A percentile compares a stretch with the other conserved stretches of the same genome.
Conservation (phyloP, 192 early-diverging fungal species). For the Mortierella alpina region DNA sequence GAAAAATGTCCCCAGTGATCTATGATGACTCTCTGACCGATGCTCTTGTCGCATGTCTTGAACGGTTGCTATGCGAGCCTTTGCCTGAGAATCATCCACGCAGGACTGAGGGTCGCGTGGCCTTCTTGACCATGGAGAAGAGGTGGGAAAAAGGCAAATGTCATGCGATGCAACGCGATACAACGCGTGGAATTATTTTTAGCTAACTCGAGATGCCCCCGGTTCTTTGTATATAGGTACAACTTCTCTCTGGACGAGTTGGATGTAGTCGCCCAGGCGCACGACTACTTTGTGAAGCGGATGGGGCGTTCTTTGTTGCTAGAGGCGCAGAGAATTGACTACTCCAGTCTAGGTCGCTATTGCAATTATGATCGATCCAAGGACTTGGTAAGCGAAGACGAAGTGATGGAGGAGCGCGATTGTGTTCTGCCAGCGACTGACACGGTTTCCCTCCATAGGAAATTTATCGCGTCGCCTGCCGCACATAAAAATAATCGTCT, state of each 20-base stretch:
- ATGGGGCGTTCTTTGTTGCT: conserved; percentile 10
- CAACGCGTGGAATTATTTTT: not conserved
- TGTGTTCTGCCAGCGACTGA: too few relatives aligned
- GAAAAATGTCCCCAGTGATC: conserved; percentile 14
- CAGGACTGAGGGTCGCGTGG: conserved; percentile 23
- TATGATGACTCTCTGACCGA: conserved; percentile 49
- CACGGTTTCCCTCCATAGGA: too few relatives aligned
- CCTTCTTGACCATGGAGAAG: conserved; percentile 44
- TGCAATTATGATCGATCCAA: conserved; percentile 42
- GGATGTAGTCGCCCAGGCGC: conserved; percentile 36
- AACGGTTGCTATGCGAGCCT: conserved; percentile 17
- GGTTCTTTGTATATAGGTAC: conserved; percentile 5
- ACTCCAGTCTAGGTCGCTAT: not conserved
- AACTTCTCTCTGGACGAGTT: conserved; percentile 45
- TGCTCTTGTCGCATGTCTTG: conserved; percentile 28
- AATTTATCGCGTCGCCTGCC: not conserved
- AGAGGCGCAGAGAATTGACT: conserved; percentile 15
- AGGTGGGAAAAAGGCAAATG: conserved; percentile 4
- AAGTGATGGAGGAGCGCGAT: too few relatives aligned
- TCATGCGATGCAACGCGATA: not conserved
- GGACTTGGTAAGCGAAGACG: conserved; percentile 23
- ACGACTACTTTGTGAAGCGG: conserved; percentile 39
- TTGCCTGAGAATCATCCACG: conserved; percentile 28
- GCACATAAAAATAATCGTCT: not conserved
- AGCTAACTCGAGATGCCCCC: not conserved